A percentile compares a stretch with the other conserved stretches of the same genome.
Evolutionary conservation across 352 stramenopile species (phyloP).

Genomic region (Pythium inflatum): DNA sequence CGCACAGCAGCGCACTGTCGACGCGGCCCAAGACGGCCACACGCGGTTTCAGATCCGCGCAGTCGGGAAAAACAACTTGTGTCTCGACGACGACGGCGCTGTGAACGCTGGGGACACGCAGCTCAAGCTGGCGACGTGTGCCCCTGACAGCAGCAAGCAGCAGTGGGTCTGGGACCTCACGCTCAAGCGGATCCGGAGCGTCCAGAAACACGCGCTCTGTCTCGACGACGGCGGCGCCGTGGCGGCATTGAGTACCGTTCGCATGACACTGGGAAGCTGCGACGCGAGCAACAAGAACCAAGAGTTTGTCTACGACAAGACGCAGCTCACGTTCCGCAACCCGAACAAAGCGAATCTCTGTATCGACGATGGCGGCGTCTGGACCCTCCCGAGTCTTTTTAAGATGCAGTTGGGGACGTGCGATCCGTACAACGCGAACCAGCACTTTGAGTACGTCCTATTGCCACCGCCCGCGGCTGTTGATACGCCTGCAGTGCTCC

Average conservation of each 20-base stretch:
- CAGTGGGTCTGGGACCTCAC: slow-evolving; percentile 22
- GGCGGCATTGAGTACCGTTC: neutral
- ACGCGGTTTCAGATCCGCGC: slow-evolving; percentile 9
- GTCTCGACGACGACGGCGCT: slow-evolving; percentile 10
- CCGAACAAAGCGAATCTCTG: slow-evolving; percentile 10
- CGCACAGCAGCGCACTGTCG: slow-evolving; percentile 8
- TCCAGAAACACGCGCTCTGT: neutral
- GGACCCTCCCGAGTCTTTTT: neutral
- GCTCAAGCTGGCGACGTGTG: neutral
- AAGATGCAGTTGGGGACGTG: neutral
- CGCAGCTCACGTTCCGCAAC: neutral
- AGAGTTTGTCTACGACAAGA: slow-evolving; percentile 6
- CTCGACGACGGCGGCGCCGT: slow-evolving; percentile 2
- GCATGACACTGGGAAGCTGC: slow-evolving; percentile 11
- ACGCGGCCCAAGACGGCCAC: neutral
- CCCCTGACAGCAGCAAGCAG: neutral
- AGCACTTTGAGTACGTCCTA: slow-evolving; percentile 10
- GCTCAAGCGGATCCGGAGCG: neutral
- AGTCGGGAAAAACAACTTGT: slow-evolving; percentile 6
- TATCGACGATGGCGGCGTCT: slow-evolving; percentile 13
- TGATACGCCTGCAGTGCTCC: neutral
- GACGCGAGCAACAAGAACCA: slow-evolving; percentile 21
- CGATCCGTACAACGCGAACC: slow-evolving; percentile 9
- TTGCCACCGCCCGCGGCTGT: neutral
- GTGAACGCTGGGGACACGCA: neutral